phyloP scores from a whole-genome alignment of 2,329 filamentous ascomycete genomes.

The Fusarium pseudograminearum region DNA sequence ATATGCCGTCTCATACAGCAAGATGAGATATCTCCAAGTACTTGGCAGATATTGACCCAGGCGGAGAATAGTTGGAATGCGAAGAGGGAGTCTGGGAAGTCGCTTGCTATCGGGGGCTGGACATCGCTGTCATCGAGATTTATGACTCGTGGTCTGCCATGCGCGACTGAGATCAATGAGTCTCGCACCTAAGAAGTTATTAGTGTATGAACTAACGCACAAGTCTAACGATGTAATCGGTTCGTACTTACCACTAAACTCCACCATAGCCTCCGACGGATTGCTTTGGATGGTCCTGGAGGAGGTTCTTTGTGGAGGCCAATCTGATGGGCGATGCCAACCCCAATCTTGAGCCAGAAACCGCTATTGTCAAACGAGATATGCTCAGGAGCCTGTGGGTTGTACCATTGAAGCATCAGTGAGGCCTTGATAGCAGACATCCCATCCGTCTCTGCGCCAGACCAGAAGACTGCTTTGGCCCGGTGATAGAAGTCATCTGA shows the following conservation, averaged over 20 bases:
- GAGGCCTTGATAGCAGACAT: background rate
- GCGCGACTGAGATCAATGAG: background rate
- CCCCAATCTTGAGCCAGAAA: conserved; percentile 6
- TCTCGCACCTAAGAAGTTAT: background rate
- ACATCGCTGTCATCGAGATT: conserved; percentile 9
- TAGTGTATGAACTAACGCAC: background rate
- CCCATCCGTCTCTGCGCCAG: background rate
- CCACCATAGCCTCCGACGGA: conserved; percentile 3
- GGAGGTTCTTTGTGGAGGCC: background rate
- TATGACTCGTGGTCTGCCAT: conserved; percentile 4
- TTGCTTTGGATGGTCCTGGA: background rate
- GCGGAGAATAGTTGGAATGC: background rate
- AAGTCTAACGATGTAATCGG: accelerated
- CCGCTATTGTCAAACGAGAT: conserved; percentile 4
- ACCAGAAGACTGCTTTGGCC: conserved; percentile 6
- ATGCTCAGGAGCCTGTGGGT: conserved; percentile 4
- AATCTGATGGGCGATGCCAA: conserved; percentile 7
- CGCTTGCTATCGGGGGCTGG: background rate
- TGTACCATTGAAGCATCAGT: conserved; percentile 6
- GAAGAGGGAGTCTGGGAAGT: conserved; percentile 1
- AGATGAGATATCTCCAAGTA: conserved; percentile 4
- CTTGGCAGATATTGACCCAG: background rate
- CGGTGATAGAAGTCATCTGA: background rate
- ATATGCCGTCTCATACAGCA: background rate
- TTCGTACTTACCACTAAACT: background rate